Evolutionary conservation across 345 rosid species (phyloP).

Genomic region (Salix dunnii): DNA sequence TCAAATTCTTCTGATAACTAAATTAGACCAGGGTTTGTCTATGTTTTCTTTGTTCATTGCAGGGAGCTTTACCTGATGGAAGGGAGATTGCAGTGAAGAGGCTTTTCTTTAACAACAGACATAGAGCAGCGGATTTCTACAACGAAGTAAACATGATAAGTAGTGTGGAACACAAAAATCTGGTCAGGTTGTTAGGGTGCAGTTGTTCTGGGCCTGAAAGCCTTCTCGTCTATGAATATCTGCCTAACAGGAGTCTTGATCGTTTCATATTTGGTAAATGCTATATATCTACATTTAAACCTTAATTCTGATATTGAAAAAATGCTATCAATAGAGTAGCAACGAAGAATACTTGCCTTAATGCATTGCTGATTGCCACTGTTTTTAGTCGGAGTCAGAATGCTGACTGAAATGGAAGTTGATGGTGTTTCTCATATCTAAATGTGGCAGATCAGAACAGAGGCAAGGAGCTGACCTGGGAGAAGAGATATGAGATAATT

Average conservation of each 20-base stretch:
- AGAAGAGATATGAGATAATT: constrained; percentile 52
- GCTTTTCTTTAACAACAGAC: constrained; percentile 84
- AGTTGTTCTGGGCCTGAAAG: constrained; percentile 94
- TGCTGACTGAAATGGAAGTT: background rate
- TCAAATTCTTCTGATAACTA: background rate
- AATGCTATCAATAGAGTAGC: background rate
- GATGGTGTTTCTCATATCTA: background rate
- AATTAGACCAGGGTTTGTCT: background rate
- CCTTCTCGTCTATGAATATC: constrained; percentile 84
- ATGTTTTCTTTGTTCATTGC: background rate
- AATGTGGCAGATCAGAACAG: constrained; percentile 49
- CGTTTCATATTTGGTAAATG: constrained; percentile 66
- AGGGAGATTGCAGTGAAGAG: constrained; percentile 91
- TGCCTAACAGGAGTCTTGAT: constrained; percentile 82
- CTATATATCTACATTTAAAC: background rate
- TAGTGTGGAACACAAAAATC: constrained; percentile 82
- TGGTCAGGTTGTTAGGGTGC: constrained; percentile 86
- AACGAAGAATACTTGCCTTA: background rate
- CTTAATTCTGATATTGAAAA: constrained; percentile 2
- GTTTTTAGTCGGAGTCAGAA: background rate
- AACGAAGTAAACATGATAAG: constrained; percentile 91
- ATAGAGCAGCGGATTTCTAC: constrained; percentile 86
- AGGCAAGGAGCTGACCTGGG: constrained; percentile 70
- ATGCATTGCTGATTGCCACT: background rate
- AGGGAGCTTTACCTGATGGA: constrained; percentile 89